These are phyloP conservation scores for Sarocladiaceae sp. DNA, from an alignment of 2,329 filamentous ascomycete species.

Conservation along the genomic window DNA sequence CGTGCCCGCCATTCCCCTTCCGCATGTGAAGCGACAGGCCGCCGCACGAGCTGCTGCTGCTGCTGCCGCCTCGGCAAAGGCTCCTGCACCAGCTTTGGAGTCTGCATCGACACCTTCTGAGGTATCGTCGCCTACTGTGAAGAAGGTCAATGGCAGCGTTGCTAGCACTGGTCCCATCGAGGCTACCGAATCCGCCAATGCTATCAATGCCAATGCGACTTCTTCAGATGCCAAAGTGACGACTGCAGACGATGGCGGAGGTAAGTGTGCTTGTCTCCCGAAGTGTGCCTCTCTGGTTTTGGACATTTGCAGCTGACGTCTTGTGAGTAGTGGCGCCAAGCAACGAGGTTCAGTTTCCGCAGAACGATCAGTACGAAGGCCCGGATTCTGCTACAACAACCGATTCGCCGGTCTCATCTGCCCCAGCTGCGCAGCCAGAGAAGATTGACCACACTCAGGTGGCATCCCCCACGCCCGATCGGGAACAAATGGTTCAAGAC, in stretches of 20 bases:
- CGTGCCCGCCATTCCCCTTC: conserved; percentile 32
- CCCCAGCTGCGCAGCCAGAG: background rate
- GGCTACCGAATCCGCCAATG: background rate
- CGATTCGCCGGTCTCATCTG: conserved; percentile 1
- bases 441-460: too few relatives aligned
- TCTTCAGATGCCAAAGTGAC: background rate
- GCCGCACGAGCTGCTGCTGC: conserved; percentile 24
- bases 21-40: conserved; percentile 31
- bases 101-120: background rate
- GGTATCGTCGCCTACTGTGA: background rate
- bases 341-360: background rate
- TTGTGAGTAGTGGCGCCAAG: background rate
- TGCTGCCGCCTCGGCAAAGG: conserved; percentile 11
- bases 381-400: background rate
- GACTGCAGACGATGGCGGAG: background rate
- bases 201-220: background rate
- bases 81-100: conserved; percentile 10
- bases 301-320: background rate
- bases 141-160: conserved; percentile 1
- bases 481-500: too few relatives aligned
- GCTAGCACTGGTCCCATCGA: background rate
- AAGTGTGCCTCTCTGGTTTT: too few relatives aligned
- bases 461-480: too few relatives aligned
- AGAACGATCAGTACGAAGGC: background rate
- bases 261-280: too few relatives aligned